Conservation (phyloP, 2,329 filamentous ascomycete species). For the Colletotrichum abscissum region DNA sequence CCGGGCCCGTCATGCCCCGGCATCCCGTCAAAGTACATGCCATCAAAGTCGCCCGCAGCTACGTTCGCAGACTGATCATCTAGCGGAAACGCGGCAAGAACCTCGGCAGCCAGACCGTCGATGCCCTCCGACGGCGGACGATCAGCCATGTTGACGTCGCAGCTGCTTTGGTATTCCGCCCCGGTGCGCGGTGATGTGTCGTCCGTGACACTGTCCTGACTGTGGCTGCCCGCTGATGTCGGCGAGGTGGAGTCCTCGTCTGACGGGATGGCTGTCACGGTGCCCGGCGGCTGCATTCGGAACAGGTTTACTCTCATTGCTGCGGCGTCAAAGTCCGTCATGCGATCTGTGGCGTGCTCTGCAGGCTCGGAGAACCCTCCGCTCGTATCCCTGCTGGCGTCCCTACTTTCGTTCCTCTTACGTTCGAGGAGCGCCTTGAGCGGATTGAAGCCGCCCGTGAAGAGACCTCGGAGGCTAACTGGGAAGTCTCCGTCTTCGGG, state of each 20-base stretch:
- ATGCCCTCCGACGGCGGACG: slow-evolving; percentile 42
- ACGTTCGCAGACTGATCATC: slow-evolving; percentile 40
- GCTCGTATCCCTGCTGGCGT: background rate
- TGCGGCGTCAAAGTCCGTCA: slow-evolving; percentile 27
- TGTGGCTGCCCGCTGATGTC: slow-evolving; percentile 9
- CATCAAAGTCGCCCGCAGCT: slow-evolving; percentile 39
- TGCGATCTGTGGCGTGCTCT: background rate
- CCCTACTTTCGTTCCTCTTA: slow-evolving; percentile 35
- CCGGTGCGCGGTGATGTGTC: slow-evolving; percentile 15
- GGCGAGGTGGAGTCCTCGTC: slow-evolving; percentile 38
- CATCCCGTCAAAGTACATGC: slow-evolving; percentile 44
- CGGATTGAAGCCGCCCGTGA: slow-evolving; percentile 50
- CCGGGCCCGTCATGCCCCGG: slow-evolving; percentile 41
- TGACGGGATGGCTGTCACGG: slow-evolving; percentile 32
- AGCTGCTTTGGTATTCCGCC: slow-evolving; percentile 6
- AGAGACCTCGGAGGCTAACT: slow-evolving; percentile 49
- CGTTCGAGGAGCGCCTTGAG: slow-evolving; percentile 45
- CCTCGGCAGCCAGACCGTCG: slow-evolving; percentile 44
- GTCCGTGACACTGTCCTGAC: slow-evolving; percentile 26
- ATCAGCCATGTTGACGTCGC: slow-evolving; percentile 32
- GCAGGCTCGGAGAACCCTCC: background rate
- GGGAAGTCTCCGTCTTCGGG: slow-evolving; percentile 55
- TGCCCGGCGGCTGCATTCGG: slow-evolving; percentile 27
- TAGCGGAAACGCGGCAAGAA: slow-evolving; percentile 47
- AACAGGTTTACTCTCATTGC: slow-evolving; percentile 28